phyloP scores from a whole-genome alignment of 78 protist genomes.

The Pigoraptor vietnamica region DNA sequence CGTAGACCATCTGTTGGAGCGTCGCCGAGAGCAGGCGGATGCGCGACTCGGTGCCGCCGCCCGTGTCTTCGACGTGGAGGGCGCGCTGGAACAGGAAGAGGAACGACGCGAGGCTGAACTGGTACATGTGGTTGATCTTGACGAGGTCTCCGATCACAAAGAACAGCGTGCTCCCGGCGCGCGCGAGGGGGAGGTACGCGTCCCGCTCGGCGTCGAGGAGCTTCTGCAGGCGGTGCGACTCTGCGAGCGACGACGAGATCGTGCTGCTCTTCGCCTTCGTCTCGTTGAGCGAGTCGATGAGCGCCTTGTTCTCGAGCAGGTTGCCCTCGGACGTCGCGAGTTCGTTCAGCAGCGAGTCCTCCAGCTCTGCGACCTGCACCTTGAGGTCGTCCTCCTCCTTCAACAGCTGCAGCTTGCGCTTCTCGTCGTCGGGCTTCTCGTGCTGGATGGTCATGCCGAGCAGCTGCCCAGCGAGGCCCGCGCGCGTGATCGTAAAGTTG shows the following conservation, averaged over 20 bases:
- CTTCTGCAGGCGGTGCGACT: constrained; percentile 27
- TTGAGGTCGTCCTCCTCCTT: constrained; percentile 67
- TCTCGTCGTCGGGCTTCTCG: constrained; percentile 76
- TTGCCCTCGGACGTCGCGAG: constrained; percentile 55
- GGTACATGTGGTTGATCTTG: constrained; percentile 72
- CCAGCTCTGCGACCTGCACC: constrained; percentile 55
- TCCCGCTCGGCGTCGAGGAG: constrained; percentile 67
- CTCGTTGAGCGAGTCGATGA: constrained; percentile 62
- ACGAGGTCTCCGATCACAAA: constrained; percentile 48
- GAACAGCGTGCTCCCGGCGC: constrained; percentile 41
- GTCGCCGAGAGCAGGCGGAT: neutral
- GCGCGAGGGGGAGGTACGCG: constrained; percentile 62
- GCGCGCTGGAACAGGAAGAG: constrained; percentile 21
- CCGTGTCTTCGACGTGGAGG: neutral
- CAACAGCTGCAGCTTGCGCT: constrained; percentile 44
- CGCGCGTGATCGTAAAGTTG: constrained; percentile 66
- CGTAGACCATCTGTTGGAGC: constrained; percentile 11
- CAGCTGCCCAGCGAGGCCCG: constrained; percentile 76
- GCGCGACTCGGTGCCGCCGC: neutral
- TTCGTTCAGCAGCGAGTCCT: constrained; percentile 51
- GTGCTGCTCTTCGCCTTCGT: constrained; percentile 40
- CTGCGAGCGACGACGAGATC: constrained; percentile 47
- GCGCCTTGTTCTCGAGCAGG: constrained; percentile 72
- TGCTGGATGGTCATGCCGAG: constrained; percentile 55
- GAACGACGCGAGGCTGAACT: constrained; percentile 50